These are phyloP conservation scores for Abortiporus biennis DNA, from an alignment of 1,284 basidiomycete species.

Conservation along the genomic window DNA sequence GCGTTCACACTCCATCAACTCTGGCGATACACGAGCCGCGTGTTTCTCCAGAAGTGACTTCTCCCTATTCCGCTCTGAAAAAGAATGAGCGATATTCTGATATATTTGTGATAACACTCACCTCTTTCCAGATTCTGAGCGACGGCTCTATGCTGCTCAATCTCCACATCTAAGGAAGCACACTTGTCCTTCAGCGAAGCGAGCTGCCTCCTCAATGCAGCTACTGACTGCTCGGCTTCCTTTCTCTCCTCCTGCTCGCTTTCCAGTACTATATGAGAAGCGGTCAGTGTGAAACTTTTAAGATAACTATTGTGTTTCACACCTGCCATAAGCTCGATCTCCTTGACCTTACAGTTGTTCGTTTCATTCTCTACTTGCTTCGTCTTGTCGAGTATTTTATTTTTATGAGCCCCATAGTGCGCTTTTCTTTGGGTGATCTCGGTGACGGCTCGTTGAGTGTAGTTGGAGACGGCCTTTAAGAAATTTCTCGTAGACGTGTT, in stretches of 20 bases:
- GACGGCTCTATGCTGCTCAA: constrained; percentile 58
- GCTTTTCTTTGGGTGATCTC: constrained; percentile 57
- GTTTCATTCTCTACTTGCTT: constrained; percentile 58
- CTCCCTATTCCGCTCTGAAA: constrained; percentile 64
- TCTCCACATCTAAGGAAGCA: constrained; percentile 54
- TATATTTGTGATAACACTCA: constrained; percentile 24
- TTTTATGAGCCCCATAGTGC: constrained; percentile 51
- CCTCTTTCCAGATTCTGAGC: constrained; percentile 58
- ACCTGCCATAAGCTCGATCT: constrained; percentile 70
- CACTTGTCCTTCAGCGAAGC: constrained; percentile 52
- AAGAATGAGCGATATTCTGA: not conserved
- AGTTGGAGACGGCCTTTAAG: constrained; percentile 59
- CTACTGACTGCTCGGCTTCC: constrained; percentile 57
- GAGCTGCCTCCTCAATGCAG: constrained; percentile 58
- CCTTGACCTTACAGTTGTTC: constrained; percentile 62
- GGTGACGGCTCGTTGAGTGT: constrained; percentile 58
- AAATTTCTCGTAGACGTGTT: constrained; percentile 65
- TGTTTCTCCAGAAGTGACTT: constrained; percentile 52
- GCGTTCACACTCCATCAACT: constrained; percentile 54
- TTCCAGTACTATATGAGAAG: constrained; percentile 45
- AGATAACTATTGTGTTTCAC: constrained; percentile 18
- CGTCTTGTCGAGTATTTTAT: constrained; percentile 48
- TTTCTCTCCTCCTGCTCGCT: constrained; percentile 65
- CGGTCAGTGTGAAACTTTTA: not conserved
- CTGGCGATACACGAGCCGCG: constrained; percentile 48